Percentiles rank a stretch among this genome's conserved stretches.
These are phyloP conservation scores for Citrullus mucosospermus DNA, from an alignment of 306 rosid species.

Conservation along the genomic window DNA sequence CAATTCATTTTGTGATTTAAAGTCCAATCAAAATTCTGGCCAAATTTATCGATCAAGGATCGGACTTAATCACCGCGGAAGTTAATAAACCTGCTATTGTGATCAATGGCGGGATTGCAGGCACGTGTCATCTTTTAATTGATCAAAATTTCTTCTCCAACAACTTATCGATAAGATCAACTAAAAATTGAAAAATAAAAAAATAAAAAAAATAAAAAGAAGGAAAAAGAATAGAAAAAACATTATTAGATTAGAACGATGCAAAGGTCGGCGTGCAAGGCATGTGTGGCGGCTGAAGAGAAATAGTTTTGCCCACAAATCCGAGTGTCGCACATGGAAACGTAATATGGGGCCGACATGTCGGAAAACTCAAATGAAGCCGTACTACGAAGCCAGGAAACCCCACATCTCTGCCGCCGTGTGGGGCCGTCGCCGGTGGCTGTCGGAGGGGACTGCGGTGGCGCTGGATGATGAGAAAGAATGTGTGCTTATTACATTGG, in stretches of 20 bases:
- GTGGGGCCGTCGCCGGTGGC: background rate
- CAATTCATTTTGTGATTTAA: too few species aligned
- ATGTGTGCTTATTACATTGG: background rate
- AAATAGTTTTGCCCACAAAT: conserved; percentile 15
- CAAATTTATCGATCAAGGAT: too few species aligned
- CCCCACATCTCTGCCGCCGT: background rate
- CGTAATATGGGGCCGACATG: conserved; percentile 46
- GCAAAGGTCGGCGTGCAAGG: conserved; percentile 9
- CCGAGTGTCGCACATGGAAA: conserved; percentile 32
- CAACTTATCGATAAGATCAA: background rate
- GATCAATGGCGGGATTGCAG: too few species aligned
- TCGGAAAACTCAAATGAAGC: conserved; percentile 2
- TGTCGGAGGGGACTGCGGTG: background rate
- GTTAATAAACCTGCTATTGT: too few species aligned
- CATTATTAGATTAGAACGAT: background rate
- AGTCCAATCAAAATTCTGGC: too few species aligned
- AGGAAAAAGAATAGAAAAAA: background rate
- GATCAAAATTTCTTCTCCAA: too few species aligned
- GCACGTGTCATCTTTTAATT: too few species aligned
- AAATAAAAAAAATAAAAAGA: too few species aligned
- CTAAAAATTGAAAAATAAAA: background rate
- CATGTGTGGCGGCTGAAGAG: conserved; percentile 54
- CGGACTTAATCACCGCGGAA: too few species aligned
- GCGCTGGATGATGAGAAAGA: background rate
- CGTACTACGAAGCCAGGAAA: background rate